Base-by-base conservation (phyloP, 768 basidiomycete genomes). In the Crucibulum laeve region DNA sequence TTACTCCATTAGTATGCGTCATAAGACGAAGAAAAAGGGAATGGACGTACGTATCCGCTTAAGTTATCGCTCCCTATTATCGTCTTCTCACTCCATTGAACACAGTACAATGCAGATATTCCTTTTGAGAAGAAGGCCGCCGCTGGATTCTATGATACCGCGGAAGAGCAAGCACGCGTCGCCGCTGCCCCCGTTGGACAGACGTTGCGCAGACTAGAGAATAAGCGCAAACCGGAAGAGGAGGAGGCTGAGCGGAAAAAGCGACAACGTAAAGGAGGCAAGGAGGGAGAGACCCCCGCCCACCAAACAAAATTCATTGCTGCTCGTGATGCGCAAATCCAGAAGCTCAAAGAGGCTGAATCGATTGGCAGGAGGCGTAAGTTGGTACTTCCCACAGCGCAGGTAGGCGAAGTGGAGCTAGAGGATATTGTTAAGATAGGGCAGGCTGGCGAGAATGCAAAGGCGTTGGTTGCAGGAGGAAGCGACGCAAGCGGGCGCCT, bases 391-490 rank as follows among this genome's bases (percentile, higher is more conserved):
- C 96, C 96, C 0, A 66, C 69, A 19, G 91, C 95, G 4, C 96
- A 99, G 55, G 96, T 99, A 13, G 89, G 91, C 6, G 96, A 99
- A 65, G 66, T 76, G 2, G 96, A 99, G 63, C 65, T 99, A 40
- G 96, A 98, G 67, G 93, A 97, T 51, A 97, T 99, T 48, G 95
- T 96, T 51, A 99, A 98, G 71, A 97, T 98, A 56, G 96, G 96
- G 0, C 82, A 89, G 59, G 87, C 88, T 0, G 86, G 91, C 3
- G 93, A 95, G 67, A 85, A 79, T 53, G 89, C 95, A 14, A 85
- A 92, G 59, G 80, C 87, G 3, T 57, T 97, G 52, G 92, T 93
- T 7, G 79, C 74, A 15, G 84, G 84, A 19, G 91, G 87, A 5
- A 86, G 79, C 41, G 90, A 90, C 51, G 88, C 91, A 10, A 92